These are phyloP conservation scores for Gnaphalium uliginosum DNA, from an alignment of 129 eudicot species.

Conservation along the genomic window DNA sequence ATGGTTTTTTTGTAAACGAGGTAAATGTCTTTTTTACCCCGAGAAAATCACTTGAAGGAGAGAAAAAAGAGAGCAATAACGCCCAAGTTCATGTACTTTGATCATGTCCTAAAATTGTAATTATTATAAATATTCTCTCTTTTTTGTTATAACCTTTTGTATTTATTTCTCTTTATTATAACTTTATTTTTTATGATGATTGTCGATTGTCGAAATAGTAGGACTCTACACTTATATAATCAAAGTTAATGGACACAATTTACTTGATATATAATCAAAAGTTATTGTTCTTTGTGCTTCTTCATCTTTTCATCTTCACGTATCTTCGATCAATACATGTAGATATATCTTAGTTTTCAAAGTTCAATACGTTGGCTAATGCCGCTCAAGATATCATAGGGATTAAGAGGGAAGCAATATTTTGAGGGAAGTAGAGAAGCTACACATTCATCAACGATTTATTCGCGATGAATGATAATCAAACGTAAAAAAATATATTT, in stretches of 20 bases:
- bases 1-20: conserved; percentile 40
- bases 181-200: not conserved
- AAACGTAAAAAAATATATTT: too few relatives aligned
- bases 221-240: too few relatives aligned
- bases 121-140: conserved; percentile 3
- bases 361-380: not conserved
- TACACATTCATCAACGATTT: too few relatives aligned
- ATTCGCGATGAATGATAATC: too few relatives aligned
- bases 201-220: too few relatives aligned
- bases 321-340: not conserved
- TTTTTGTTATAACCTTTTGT: not conserved
- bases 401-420: too few relatives aligned
- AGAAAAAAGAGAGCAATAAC: conserved; percentile 21
- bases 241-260: too few relatives aligned
- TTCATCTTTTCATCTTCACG: too few relatives aligned
- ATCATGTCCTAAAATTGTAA: conserved; percentile 7
- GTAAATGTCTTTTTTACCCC: conserved; percentile 42
- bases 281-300: too few relatives aligned
- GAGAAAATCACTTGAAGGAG: conserved; percentile 33
- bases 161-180: not conserved
- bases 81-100: conserved; percentile 20
- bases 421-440: too few relatives aligned
- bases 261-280: too few relatives aligned
- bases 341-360: not conserved
- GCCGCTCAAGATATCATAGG: too few relatives aligned